These are phyloP conservation scores for Salisapilia sapeloensis DNA, from an alignment of 352 stramenopile species.

Conservation along the genomic window DNA sequence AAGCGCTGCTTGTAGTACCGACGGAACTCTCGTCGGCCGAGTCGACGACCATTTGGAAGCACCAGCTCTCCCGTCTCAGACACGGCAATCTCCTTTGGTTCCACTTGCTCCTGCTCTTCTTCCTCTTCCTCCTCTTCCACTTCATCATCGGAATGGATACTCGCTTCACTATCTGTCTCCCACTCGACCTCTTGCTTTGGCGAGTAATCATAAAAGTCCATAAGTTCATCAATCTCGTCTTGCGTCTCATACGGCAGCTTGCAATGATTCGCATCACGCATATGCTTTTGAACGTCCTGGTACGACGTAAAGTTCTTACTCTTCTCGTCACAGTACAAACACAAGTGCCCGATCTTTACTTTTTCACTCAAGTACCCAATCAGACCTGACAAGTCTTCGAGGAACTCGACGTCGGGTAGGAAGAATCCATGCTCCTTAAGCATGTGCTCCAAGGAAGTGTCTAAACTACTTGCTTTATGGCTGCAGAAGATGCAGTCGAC, in stretches of 20 bases:
- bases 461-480: slow-evolving; percentile 36
- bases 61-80: slow-evolving; percentile 82
- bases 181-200: slow-evolving; percentile 50
- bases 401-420: slow-evolving; percentile 88
- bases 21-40: slow-evolving; percentile 80
- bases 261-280: slow-evolving; percentile 84
- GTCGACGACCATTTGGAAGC: slow-evolving; percentile 56
- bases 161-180: slow-evolving; percentile 71
- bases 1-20: slow-evolving; percentile 85
- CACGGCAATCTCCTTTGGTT: slow-evolving; percentile 42
- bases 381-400: slow-evolving; percentile 81
- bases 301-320: slow-evolving; percentile 79
- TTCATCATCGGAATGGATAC: slow-evolving; percentile 44
- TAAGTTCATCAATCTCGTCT: slow-evolving; percentile 78
- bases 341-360: slow-evolving; percentile 89
- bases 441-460: slow-evolving; percentile 82
- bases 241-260: slow-evolving; percentile 84
- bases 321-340: slow-evolving; percentile 90
- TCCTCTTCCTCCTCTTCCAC: slow-evolving; percentile 20
- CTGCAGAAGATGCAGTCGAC: slow-evolving; percentile 77
- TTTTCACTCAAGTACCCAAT: slow-evolving; percentile 91
- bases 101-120: slow-evolving; percentile 23
- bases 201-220: slow-evolving; percentile 87
- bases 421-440: slow-evolving; percentile 90
- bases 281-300: slow-evolving; percentile 90